Base-by-base conservation (phyloP, 2,329 filamentous ascomycete species). In the Fusarium haematococcum region DNA sequence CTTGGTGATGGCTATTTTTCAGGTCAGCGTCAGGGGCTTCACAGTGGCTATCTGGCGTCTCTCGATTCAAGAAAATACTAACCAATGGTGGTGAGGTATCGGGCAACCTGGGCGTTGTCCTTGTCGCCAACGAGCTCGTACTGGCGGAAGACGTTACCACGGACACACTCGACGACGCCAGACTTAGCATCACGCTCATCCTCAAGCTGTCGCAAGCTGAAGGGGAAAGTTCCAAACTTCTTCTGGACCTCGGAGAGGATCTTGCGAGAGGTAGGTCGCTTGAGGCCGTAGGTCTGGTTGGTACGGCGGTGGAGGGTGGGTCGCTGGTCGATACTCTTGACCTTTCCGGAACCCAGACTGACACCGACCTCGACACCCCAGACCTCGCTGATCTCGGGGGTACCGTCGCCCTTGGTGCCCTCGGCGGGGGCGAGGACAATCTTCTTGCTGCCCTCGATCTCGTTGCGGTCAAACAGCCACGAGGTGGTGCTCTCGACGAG, bases 301-400 rank as follows among this genome's bases (percentile, higher is more conserved):
- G 97, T 98, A 80, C 96, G 94, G 82, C 96, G 94, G 87, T 98
- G 95, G 75, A 99, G 90, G 57, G 97, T 99, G 61, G 97, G 88
- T 75, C 97, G 92, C 85, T 97, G 93, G 80, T 95, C 91, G 71
- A 98, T 88, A 78, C 88, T 92, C 92, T 98, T 99, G 85, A 97
- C 93, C 89, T 99, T 99, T 83, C 97, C 97, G 72, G 91, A 92
- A 75, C 95, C 95, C 79, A 97, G 87, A 85, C 94, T 97, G 81
- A 99, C 91, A 78, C 96, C 96, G 82, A 98, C 91, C 89, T 99
- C 97, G 65, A 99, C 94, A 84, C 97, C 97, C 97, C 97, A 99
- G 71, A 97, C 95, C 83, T 99, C 97, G 77, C 94, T 93, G 67
- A 97, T 86, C 81, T 97, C 96, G 67, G 97, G 94, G 67, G 91